These are phyloP conservation scores for Lecanicillium sp. DNA, from an alignment of 2,329 filamentous ascomycete species.

Conservation along the genomic window DNA sequence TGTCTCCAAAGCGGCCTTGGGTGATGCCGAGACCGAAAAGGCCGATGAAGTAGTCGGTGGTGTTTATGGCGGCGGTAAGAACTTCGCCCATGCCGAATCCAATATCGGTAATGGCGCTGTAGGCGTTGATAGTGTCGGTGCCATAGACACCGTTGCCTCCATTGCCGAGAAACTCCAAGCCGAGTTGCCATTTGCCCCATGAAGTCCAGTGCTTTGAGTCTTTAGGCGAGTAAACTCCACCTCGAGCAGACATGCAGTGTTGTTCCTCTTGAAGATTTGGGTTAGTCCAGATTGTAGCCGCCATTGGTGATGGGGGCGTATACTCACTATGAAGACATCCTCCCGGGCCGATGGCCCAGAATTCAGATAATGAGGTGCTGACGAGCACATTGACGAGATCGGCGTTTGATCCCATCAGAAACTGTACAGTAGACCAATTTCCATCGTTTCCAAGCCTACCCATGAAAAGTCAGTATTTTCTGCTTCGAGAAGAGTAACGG, in stretches of 20 bases:
- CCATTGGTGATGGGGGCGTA: background rate
- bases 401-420: conserved; percentile 36
- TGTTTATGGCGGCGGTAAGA: conserved; percentile 44
- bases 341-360: conserved; percentile 56
- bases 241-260: conserved; percentile 47
- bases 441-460: conserved; percentile 57
- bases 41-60: conserved; percentile 46
- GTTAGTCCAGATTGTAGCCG: no score
- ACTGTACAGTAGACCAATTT: conserved; percentile 61
- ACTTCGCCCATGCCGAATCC: conserved; percentile 34
- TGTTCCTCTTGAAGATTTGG: conserved; percentile 35
- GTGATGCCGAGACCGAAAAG: conserved; percentile 49
- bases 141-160: conserved; percentile 58
- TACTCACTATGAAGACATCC: conserved; percentile 44
- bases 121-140: conserved; percentile 37
- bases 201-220: conserved; percentile 49
- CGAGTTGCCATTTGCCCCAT: conserved; percentile 52
- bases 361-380: conserved; percentile 62
- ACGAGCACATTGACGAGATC: conserved; percentile 34
- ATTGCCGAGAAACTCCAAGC: conserved; percentile 48
- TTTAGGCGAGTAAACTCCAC: conserved; percentile 46
- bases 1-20: conserved; percentile 41
- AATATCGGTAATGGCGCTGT: conserved; percentile 28
- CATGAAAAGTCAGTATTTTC: background rate
- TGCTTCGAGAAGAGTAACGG: no score